Conservation (phyloP, 805 yeast species). For the Komagataella pseudopastoris region DNA sequence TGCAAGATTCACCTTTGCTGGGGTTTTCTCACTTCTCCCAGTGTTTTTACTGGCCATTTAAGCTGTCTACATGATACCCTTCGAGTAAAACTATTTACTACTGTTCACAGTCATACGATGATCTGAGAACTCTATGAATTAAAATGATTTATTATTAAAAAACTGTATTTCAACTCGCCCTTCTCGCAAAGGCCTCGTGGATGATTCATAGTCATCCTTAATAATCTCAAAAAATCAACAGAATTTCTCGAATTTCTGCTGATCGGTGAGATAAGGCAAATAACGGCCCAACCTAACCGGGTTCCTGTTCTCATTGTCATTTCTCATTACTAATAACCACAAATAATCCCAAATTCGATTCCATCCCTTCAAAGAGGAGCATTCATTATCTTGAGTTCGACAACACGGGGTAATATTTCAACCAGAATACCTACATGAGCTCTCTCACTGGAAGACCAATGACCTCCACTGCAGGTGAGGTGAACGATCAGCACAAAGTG, state of each 20-base stretch:
- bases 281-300: background rate
- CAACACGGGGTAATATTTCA: background rate
- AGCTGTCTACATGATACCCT: background rate
- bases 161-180: background rate
- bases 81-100: background rate
- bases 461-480: background rate
- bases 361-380: background rate
- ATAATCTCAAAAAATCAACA: background rate
- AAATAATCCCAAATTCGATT: background rate
- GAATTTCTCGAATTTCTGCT: background rate
- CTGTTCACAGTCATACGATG: background rate
- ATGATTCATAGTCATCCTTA: background rate
- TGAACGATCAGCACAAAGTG: constrained; percentile 25
- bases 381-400: background rate
- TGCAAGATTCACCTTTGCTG: background rate
- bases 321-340: background rate
- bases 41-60: background rate
- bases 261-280: background rate
- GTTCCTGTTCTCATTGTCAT: background rate
- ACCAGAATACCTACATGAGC: background rate
- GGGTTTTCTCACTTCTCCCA: background rate
- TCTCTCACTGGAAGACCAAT: background rate
- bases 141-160: too few relatives aligned
- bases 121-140: too few relatives aligned
- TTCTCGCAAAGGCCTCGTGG: background rate